Evolutionary conservation across 177 flowering plant species (phyloP).

Genomic region (Tripterygium wilfordii): DNA sequence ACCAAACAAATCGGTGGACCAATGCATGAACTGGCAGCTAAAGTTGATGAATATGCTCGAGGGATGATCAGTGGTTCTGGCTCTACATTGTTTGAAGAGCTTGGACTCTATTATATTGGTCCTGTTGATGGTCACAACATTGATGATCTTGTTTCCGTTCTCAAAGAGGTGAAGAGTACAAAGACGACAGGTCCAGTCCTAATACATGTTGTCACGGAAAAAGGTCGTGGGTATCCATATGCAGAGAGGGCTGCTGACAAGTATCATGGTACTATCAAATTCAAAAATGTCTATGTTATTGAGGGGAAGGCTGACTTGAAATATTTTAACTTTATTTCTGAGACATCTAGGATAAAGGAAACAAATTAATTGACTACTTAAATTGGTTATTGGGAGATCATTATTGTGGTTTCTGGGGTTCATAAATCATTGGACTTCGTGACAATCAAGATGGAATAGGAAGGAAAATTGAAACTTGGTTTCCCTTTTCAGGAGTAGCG

Average conservation of each 20-base stretch:
- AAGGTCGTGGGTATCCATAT: constrained; percentile 95
- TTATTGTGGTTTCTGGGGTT: too few species aligned
- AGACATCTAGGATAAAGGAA: too few species aligned
- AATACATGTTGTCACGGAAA: constrained; percentile 95
- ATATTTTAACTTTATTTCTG: too few species aligned
- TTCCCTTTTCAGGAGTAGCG: constrained; percentile 54
- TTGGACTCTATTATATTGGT: constrained; percentile 93
- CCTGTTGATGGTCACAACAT: constrained; percentile 96
- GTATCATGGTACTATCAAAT: constrained; percentile 69
- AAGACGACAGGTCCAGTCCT: constrained; percentile 88
- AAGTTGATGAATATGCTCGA: constrained; percentile 97
- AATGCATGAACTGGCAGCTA: constrained; percentile 89
- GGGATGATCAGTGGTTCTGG: constrained; percentile 97
- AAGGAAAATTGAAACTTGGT: too few species aligned
- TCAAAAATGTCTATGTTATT: too few species aligned
- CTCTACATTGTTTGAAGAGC: constrained; percentile 92
- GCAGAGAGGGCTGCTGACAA: constrained; percentile 94
- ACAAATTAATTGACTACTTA: too few species aligned
- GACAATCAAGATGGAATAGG: too few species aligned
- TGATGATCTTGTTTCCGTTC: constrained; percentile 84
- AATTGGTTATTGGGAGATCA: too few species aligned
- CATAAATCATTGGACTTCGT: too few species aligned
- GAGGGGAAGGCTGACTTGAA: too few species aligned
- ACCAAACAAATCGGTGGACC: constrained; percentile 89
- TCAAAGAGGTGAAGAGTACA: constrained; percentile 84